A percentile compares a stretch with the other conserved stretches of the same genome.
Evolutionary conservation across 2,329 filamentous ascomycete species (phyloP).

Genomic region (Claviceps humidiphila): DNA sequence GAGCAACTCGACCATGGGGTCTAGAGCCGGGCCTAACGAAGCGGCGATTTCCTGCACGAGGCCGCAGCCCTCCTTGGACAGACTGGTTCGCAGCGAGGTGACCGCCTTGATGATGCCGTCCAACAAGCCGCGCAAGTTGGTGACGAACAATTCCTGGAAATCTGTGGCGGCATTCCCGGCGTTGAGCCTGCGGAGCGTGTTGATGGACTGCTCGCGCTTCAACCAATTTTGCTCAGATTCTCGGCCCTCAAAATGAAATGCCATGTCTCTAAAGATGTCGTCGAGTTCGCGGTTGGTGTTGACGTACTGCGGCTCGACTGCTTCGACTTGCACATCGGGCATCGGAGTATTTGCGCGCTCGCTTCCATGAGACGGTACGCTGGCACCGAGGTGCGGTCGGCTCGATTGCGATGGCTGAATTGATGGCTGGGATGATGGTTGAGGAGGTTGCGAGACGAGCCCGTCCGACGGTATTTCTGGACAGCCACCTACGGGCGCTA

Average conservation of each 20-base stretch:
- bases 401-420: slow-evolving; percentile 15
- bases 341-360: slow-evolving; percentile 48
- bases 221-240: slow-evolving; percentile 90
- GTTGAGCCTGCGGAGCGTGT: slow-evolving; percentile 62
- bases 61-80: slow-evolving; percentile 75
- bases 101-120: slow-evolving; percentile 83
- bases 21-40: slow-evolving; percentile 63
- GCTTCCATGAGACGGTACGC: slow-evolving; percentile 32
- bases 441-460: slow-evolving; percentile 17
- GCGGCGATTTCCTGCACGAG: slow-evolving; percentile 75
- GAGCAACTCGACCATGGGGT: slow-evolving; percentile 79
- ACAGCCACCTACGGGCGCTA: slow-evolving; percentile 40
- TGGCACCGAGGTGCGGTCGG: slow-evolving; percentile 33
- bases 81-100: slow-evolving; percentile 73
- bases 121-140: slow-evolving; percentile 57
- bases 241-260: slow-evolving; percentile 67
- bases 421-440: background rate
- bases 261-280: slow-evolving; percentile 73
- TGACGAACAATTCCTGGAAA: slow-evolving; percentile 57
- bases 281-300: slow-evolving; percentile 81
- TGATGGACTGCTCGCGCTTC: slow-evolving; percentile 67
- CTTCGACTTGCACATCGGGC: slow-evolving; percentile 51
- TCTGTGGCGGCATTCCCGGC: slow-evolving; percentile 74
- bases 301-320: slow-evolving; percentile 69
- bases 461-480: slow-evolving; percentile 27